Conservation (phyloP, 1,284 basidiomycete species). For the Mycosarcoma maydis region DNA sequence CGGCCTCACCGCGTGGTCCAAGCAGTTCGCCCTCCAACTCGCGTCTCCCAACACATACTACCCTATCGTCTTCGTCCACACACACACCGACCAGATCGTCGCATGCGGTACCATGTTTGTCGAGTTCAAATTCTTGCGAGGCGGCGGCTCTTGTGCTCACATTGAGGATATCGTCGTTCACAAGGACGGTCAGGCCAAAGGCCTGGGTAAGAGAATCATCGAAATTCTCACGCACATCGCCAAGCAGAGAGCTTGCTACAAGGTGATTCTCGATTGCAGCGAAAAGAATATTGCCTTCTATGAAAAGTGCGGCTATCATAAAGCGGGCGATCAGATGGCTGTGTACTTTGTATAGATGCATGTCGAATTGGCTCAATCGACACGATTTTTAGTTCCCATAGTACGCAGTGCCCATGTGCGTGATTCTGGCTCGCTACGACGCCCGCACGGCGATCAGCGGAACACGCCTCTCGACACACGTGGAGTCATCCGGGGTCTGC, state of each 20-base stretch:
- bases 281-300: slow-evolving; percentile 94
- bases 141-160: slow-evolving; percentile 83
- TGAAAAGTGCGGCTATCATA: slow-evolving; percentile 82
- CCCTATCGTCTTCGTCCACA: slow-evolving; percentile 83
- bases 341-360: slow-evolving; percentile 40
- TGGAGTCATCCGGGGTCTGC: no score
- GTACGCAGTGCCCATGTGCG: no score
- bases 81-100: slow-evolving; percentile 79
- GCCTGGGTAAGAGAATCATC: slow-evolving; percentile 86
- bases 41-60: slow-evolving; percentile 73
- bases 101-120: slow-evolving; percentile 85
- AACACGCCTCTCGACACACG: no score
- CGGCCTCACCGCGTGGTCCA: slow-evolving; percentile 72
- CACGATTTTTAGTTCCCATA: no score
- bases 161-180: slow-evolving; percentile 98
- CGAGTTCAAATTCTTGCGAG: slow-evolving; percentile 91
- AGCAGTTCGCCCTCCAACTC: slow-evolving; percentile 44
- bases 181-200: slow-evolving; percentile 85
- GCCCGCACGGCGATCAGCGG: no score
- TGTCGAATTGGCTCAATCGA: slow-evolving; percentile 12
- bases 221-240: slow-evolving; percentile 79
- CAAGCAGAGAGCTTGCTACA: slow-evolving; percentile 83
- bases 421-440: no score
- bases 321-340: slow-evolving; percentile 65
- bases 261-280: slow-evolving; percentile 95